A percentile compares a stretch with the other conserved stretches of the same genome.
These are phyloP conservation scores for Jatropha podagrica DNA, from an alignment of 441 rosid species.

Conservation along the genomic window DNA sequence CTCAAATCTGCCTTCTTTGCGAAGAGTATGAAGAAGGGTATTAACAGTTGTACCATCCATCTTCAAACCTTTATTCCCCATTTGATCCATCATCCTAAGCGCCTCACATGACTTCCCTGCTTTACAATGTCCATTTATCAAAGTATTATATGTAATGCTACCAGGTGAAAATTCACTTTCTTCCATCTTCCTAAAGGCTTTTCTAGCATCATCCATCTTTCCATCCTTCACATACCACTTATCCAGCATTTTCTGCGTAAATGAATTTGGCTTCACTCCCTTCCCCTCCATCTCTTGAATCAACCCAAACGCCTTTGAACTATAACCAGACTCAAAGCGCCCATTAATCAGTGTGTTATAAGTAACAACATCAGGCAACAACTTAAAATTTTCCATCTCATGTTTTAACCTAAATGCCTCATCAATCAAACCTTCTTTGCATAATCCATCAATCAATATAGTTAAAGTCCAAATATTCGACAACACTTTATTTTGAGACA, in stretches of 20 bases:
- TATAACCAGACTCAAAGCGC: too few species aligned
- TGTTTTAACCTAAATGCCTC: constrained; percentile 60
- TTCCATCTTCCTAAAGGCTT: too few species aligned
- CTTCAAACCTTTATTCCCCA: constrained; percentile 70
- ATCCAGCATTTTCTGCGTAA: too few species aligned
- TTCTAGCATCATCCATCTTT: too few species aligned
- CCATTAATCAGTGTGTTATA: too few species aligned
- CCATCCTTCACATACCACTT: too few species aligned
- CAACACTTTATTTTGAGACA: constrained; percentile 52
- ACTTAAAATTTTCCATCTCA: constrained; percentile 63
- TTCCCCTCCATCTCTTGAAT: too few species aligned
- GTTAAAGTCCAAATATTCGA: constrained; percentile 74
- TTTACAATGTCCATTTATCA: constrained; percentile 7
- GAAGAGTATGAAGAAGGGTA: constrained; percentile 45
- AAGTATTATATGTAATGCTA: too few species aligned
- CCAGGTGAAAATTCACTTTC: too few species aligned
- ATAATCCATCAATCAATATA: constrained; percentile 64
- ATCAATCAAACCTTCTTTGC: constrained; percentile 48
- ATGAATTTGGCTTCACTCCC: too few species aligned
- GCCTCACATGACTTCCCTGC: constrained; percentile 60
- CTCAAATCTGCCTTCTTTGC: too few species aligned
- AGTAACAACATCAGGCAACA: constrained; percentile 48
- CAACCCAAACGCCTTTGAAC: too few species aligned
- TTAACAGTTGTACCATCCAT: constrained; percentile 72
- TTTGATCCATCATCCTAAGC: constrained; percentile 66